These are phyloP conservation scores for Nepenthes alata DNA, from an alignment of 179 eudicot genomes.

Conservation along the genomic window DNA sequence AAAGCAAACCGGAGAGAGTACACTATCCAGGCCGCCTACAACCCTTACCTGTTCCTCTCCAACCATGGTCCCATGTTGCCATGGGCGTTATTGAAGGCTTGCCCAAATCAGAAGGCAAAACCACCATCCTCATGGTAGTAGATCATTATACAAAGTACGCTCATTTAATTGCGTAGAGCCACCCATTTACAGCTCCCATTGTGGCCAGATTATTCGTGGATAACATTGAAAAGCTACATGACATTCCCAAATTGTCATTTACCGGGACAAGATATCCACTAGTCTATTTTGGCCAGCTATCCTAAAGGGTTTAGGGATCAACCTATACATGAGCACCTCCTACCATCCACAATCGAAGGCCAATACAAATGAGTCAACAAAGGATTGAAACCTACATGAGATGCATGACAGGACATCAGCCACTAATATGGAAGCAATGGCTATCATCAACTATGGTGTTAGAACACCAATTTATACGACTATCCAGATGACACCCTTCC, in stretches of 20 bases:
- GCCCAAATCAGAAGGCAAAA: not conserved
- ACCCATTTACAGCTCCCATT: not conserved
- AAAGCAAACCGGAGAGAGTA: not conserved
- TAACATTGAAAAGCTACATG: not conserved
- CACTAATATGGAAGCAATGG: constrained; percentile 2
- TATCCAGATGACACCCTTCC: not conserved
- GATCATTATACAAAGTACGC: not conserved
- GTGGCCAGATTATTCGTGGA: not conserved
- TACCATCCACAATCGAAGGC: constrained; percentile 12
- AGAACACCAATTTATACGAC: constrained; percentile 2
- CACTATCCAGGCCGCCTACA: not conserved
- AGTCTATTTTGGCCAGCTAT: not conserved
- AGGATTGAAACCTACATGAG: constrained; percentile 5
- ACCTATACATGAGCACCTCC: not conserved
- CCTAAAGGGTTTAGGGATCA: not conserved
- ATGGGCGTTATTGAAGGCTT: not conserved
- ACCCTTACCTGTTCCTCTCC: not conserved
- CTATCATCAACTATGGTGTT: constrained; percentile 4
- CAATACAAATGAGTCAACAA: constrained; percentile 4
- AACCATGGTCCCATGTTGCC: not conserved
- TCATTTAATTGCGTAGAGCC: not conserved
- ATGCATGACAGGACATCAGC: constrained; percentile 2
- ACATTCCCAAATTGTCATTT: not conserved
- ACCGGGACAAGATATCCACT: not conserved
- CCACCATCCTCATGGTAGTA: not conserved